Base-by-base conservation (phyloP, 805 yeast species). In the Kodamaea laetipori region DNA sequence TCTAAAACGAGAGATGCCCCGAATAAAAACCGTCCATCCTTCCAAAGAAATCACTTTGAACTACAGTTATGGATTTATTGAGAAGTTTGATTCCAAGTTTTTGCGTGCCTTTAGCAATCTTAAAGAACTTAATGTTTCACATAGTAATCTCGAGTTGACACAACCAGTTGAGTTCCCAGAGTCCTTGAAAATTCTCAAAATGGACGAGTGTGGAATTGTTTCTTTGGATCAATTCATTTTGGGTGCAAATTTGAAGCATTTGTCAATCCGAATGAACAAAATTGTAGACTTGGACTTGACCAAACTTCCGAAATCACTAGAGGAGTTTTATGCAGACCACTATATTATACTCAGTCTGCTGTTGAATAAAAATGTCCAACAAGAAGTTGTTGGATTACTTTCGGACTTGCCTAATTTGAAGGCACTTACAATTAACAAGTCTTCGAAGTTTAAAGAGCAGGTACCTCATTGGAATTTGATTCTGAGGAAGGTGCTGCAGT, bases 201-300 rank as follows among this genome's bases (percentile, higher is more conserved):
- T 30, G 34, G 17, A 30, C 10, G 34, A 30, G 34, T 30, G 34
- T 30, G 34, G 19, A 16, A 30, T 30, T 15, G 19, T 4, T 6
- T 4, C 34, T 13, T 30, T 30, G 19, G 17, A 30, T 11, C 6
- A 4, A 2, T 30, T 30, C 11, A 13, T 6, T 16, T 30, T 30
- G 17, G 34, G 34, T 10, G 4, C 21, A 16, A 15, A 15, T 6
- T 30, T 30, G 11, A 30, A 30, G 10, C 34, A 30, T 30, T 17
- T 30, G 6, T 30, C 34, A 3, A 19, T 30, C 10, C 4, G 19
- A 30, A 30, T 30, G 34, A 30, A 30, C 19, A 12, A 15, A 30
- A 30, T 30, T 13, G 34, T 13, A 10, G 15, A 30, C 19, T 6
- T 30, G 15, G 34, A 30, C 19, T 17, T 30, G 11, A 30, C 34